These are phyloP conservation scores for Acanthamoeba lenticulata DNA, from an alignment of 208 protist species.

Conservation along the genomic window DNA sequence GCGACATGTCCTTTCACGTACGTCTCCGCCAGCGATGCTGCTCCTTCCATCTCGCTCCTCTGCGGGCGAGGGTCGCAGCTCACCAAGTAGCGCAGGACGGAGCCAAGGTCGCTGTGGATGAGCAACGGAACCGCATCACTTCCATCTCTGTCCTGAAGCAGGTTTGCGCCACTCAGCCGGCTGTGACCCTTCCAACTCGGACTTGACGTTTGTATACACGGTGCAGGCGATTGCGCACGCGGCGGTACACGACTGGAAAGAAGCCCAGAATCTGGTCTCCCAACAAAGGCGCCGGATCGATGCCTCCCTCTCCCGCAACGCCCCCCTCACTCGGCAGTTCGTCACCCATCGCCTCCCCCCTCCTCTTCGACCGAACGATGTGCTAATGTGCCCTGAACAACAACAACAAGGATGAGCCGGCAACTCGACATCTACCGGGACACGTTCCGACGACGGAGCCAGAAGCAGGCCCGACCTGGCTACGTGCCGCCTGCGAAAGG, in stretches of 20 bases:
- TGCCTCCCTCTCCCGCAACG: background rate
- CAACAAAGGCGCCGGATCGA: background rate
- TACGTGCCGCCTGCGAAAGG: background rate
- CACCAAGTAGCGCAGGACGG: background rate
- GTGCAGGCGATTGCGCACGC: background rate
- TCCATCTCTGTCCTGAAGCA: background rate
- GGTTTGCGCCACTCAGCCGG: background rate
- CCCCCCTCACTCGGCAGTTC: background rate
- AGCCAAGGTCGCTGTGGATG: background rate
- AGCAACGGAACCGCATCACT: background rate
- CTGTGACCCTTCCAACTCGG: no score
- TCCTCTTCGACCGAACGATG: background rate
- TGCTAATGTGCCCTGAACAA: no score
- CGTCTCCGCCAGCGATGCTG: background rate
- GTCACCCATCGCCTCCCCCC: background rate
- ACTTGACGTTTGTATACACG: background rate
- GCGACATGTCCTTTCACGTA: background rate
- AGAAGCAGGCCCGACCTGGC: background rate
- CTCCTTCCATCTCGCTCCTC: background rate
- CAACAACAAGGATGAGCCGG: conserved; percentile 4
- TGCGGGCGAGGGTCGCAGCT: background rate
- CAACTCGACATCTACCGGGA: background rate
- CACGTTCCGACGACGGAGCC: background rate
- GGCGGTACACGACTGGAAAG: background rate
- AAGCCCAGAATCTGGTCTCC: background rate